Evolutionary conservation across 169 alveolate species (phyloP), one percentile per base, ranked within the genome.

Genomic region (Eimeria maxima): DNA sequence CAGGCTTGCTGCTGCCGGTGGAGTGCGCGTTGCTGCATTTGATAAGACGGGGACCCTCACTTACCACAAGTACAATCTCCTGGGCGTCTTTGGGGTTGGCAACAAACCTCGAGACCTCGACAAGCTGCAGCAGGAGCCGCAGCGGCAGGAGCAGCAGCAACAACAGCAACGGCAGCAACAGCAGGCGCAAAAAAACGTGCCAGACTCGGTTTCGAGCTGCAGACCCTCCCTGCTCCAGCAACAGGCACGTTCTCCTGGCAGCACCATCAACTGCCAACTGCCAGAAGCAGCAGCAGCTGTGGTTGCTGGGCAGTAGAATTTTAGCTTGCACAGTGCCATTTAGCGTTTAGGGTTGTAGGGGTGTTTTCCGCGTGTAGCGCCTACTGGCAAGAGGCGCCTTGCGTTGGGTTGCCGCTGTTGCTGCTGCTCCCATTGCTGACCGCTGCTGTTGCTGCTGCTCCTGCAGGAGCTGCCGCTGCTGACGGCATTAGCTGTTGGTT

Each of bases 21-120:
- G 74, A 44, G 95, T 98, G 13, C 98, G 98, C 71, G 97, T 99
- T 11, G 97, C 99, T 83, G 99, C 99, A 38, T 99, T 99, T 97
- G 99, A 99, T 95, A 99, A 99, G 97, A 99, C 99, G 6, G 99
- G 99, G 44, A 99, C 99, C 5, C 97, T 99, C 60, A 99, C 99
- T 5, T 97, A 98, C 76, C 99, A 99, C 97, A 98, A 96, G 95
- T 98, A 98, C 98, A 95, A 96, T 60, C 96, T 98, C 55, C 97
- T 69, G 89, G 99, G 99, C n/a, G 95, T 98, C 71, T 97, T 95
- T 47, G 97, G 97, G 16, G 95, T 94, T 0, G 91, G 69, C 55
- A 83, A n/a, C 50, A 50, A 83, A 24, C 92, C 74, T 22, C 74
- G 53, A 29, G 74, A 83, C 47, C 76, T 45, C 47, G 92, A 50